Percentiles rank a stretch among this genome's conserved stretches.
phyloP scores from a whole-genome alignment of 495 filamentous ascomycete species.

The Podospora australis region DNA sequence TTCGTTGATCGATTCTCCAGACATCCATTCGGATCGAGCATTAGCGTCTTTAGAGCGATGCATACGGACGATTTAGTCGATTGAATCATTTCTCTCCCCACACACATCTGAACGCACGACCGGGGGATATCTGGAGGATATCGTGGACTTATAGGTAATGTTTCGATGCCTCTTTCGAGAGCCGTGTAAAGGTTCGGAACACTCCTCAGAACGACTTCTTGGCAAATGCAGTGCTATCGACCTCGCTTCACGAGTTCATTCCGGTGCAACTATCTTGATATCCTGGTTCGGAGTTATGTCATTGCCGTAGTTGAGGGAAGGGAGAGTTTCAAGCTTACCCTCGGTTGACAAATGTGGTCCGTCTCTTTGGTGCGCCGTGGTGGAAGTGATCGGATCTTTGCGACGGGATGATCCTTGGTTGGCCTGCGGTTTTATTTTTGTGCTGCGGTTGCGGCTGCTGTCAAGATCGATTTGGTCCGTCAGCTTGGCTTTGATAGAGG shows the following conservation, averaged over 20 bases:
- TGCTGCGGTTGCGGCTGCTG: too few relatives aligned
- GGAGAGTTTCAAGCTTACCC: too few relatives aligned
- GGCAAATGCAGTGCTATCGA: constrained; percentile 1
- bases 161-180: not conserved
- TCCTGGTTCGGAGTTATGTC: not conserved
- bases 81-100: not conserved
- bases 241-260: not conserved
- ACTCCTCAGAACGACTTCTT: constrained; percentile 2
- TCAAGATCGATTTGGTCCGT: too few relatives aligned
- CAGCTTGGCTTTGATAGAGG: too few relatives aligned
- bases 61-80: constrained; percentile 13
- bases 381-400: too few relatives aligned
- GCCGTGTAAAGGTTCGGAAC: constrained; percentile 5
- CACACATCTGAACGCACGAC: not conserved
- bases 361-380: too few relatives aligned
- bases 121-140: not conserved
- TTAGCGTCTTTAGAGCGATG: constrained; percentile 16
- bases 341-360: too few relatives aligned
- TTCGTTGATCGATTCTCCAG: constrained; percentile 1
- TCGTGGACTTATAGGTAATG: not conserved
- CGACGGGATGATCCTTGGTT: too few relatives aligned
- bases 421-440: too few relatives aligned
- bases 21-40: constrained; percentile 1
- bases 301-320: not conserved
- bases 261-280: not conserved